Evolutionary conservation across 768 basidiomycete species (phyloP), one percentile per base, ranked within the genome.

Genomic region (Amanita pallidorosea): DNA sequence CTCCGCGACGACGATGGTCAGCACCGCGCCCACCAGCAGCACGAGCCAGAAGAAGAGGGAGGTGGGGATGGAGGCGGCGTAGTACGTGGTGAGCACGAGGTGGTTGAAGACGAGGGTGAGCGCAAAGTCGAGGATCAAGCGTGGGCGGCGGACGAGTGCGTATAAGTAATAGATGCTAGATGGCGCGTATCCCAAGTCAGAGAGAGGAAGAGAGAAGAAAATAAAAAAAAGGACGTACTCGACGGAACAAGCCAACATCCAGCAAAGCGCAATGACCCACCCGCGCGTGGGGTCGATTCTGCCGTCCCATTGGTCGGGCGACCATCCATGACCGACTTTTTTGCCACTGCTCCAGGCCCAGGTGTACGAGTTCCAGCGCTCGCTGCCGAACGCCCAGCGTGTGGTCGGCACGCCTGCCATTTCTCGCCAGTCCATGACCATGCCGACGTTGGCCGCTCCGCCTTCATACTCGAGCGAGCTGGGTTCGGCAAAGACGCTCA

Each of bases 341-440:
- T 80, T 79, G 3, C 90, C 87, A 42, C 85, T 81, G 59, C 82
- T 83, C 88, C 90, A 91, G 5, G 81, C 84, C 58, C 86, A 82
- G 38, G 78, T 71, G 60, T 81, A 78, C 34, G 79, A 74, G 47
- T 67, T 70, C 85, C 85, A 88, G 41, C 76, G 68, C 38, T 80
- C 77, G 49, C 77, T 77, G 15, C 80, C 83, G 20, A 80, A 75
- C 51, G 80, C 65, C 23, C 78, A 78, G 51, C 75, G 77, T 18
- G 86, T 80, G 0, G 92, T 93, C 3, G 88, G 81, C 47, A 78
- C 68, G 4, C 91, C 88, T 1, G 93, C 87, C 80, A 99, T 85
- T 65, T 97, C 88, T 42, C 92, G 76, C 96, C 96, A 99, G 67
- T 98, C 94, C 83, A 99, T 91, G 34, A 98, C 71, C 85, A 92